Conservation (phyloP, 805 yeast genomes). For the Gaillardinia entomophila region DNA sequence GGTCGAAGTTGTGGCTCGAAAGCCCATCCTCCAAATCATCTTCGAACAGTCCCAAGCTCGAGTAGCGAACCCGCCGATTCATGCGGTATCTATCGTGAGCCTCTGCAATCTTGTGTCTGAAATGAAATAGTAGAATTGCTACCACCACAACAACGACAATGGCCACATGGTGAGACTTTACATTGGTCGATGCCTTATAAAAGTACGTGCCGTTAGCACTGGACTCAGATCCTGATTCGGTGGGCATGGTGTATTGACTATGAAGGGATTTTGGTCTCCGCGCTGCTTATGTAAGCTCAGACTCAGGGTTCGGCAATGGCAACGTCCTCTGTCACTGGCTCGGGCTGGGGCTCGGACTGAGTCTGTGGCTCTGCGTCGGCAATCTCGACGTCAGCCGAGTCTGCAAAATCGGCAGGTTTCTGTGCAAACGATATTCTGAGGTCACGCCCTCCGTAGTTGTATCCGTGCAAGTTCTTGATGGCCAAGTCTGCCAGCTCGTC, state of each 20-base stretch:
- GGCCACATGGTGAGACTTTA: constrained; percentile 11
- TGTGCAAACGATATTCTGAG: constrained; percentile 65
- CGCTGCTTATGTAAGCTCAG: too few species aligned
- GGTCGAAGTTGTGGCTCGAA: constrained; percentile 52
- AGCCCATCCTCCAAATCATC: constrained; percentile 53
- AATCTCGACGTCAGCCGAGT: constrained; percentile 1
- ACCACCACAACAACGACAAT: constrained; percentile 10
- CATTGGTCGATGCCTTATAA: too few species aligned
- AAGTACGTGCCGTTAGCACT: too few species aligned
- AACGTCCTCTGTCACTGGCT: constrained; percentile 2
- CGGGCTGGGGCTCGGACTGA: too few species aligned
- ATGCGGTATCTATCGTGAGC: constrained; percentile 23
- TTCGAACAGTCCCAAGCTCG: constrained; percentile 16
- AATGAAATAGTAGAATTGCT: constrained; percentile 22
- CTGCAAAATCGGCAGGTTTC: constrained; percentile 4
- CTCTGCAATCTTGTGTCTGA: constrained; percentile 23
- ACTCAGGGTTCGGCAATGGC: constrained; percentile 1
- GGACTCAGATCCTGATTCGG: too few species aligned
- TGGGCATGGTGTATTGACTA: too few species aligned
- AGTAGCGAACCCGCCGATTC: constrained; percentile 14
- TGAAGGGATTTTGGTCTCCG: too few species aligned
- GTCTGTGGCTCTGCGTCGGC: constrained; percentile 3
- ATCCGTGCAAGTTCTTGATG: constrained; percentile 67
- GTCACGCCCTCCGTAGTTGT: constrained; percentile 79
- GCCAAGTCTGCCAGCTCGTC: constrained; percentile 69